Conservation (phyloP, 495 filamentous ascomycete species). For the Hypoxylon fuscum region DNA sequence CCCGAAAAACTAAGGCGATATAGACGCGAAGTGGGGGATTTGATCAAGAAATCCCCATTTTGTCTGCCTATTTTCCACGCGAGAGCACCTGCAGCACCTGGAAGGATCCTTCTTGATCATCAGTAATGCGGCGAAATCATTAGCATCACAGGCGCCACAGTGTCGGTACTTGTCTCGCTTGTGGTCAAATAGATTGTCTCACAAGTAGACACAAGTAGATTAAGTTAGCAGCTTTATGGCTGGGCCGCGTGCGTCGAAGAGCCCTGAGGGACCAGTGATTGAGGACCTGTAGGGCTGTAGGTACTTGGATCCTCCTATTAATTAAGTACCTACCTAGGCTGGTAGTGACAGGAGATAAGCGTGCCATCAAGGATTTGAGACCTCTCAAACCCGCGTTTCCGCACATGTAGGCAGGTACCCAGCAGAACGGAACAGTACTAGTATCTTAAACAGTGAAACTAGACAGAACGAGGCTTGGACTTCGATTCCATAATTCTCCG, state of each 20-base stretch:
- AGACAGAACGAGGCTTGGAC: neutral
- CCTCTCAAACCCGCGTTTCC: neutral
- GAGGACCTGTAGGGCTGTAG: constrained; percentile 19
- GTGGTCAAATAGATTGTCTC: constrained; percentile 16
- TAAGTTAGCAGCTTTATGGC: neutral
- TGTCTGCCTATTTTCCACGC: constrained; percentile 5
- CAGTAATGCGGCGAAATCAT: constrained; percentile 15
- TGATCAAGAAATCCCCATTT: constrained; percentile 20
- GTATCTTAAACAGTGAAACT: no score
- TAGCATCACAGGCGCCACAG: constrained; percentile 26
- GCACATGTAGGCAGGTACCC: neutral
- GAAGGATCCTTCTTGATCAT: constrained; percentile 8
- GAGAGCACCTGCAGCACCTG: neutral
- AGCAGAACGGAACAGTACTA: no score
- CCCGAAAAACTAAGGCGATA: constrained; percentile 7
- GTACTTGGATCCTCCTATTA: constrained; percentile 21
- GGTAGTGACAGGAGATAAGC: constrained; percentile 23
- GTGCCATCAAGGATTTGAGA: constrained; percentile 23
- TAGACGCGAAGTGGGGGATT: constrained; percentile 22
- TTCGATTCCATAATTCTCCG: constrained; percentile 3
- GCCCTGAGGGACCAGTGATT: no score
- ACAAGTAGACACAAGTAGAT: constrained; percentile 13
- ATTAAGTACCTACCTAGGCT: constrained; percentile 12
- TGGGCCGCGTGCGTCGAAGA: neutral
- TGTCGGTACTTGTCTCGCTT: constrained; percentile 28